These are phyloP conservation scores for Populus alba DNA, from an alignment of 345 rosid genomes.

Conservation along the genomic window DNA sequence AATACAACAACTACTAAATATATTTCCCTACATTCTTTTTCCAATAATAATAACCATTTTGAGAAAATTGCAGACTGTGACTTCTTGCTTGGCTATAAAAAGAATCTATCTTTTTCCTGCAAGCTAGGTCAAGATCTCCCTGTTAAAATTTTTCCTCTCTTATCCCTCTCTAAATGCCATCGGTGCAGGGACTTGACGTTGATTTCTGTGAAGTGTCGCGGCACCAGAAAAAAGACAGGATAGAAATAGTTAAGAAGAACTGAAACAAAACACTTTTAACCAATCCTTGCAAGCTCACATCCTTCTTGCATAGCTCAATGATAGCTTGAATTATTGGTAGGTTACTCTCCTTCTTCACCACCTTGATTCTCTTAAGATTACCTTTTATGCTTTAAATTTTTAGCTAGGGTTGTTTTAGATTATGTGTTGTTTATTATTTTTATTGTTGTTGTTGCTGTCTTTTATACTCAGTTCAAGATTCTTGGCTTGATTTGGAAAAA, in stretches of 20 bases:
- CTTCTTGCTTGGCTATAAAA: conserved; percentile 7
- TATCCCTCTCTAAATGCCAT: not conserved
- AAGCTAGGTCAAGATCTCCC: not conserved
- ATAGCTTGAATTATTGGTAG: not conserved
- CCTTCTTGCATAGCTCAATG: not conserved
- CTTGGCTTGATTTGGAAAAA: not conserved
- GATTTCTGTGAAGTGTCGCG: not conserved
- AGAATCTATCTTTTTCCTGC: conserved; percentile 2
- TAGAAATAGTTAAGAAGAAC: not conserved
- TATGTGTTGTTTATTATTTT: not conserved
- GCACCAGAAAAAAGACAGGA: not conserved
- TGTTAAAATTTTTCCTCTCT: not conserved
- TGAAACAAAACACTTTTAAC: not conserved
- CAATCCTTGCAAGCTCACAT: not conserved
- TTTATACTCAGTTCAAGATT: not conserved
- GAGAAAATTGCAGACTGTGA: not conserved
- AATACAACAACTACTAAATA: not conserved
- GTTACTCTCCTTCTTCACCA: not conserved
- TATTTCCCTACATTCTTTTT: not conserved
- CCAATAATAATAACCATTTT: not conserved
- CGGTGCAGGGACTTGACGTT: not conserved
- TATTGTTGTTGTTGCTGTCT: not conserved
- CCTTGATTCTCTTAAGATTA: not conserved
- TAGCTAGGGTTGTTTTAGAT: not conserved
- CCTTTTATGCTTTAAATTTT: not conserved